Base-by-base conservation (phyloP, 345 rosid species). In the Boechera retrofracta region DNA sequence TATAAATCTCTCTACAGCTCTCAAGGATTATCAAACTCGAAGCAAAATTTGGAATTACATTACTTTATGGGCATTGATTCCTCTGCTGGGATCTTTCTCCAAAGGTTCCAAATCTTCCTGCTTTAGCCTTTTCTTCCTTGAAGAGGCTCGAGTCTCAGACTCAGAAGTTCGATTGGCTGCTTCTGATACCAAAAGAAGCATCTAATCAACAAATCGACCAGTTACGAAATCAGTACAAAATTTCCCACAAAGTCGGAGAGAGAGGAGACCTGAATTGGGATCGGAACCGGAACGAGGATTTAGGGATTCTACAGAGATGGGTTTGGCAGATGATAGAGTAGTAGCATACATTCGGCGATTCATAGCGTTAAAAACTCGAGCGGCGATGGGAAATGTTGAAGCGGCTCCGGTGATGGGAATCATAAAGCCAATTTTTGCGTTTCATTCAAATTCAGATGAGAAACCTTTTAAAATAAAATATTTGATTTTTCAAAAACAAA, bases 71-170 rank as follows among this genome's bases (percentile, higher is more conserved):
- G 51, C 24, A 51, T 32, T 16, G 72, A 49, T 44, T 35, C 78
- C 84, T 58, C 47, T 55, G 36, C 45, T 65, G 67, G 74, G 72
- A 41, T 67, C 72, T 55, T 78, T 72, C 49, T 73, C 69, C 39
- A 71, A 79, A 45, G 57, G 71, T 21, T 75, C 75, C 65, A 72
- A 38, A n/a, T 79, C 60, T 36, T 64, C 72, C 47, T 58, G 72
- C 72, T 82, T 83, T 52, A 73, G 82, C 75, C 85, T 85, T 80
- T 82, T 90, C 78, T 79, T 88, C 85, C 96, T 85, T 54, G 60
- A 80, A 79, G 80, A 84, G 55, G 83, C 89, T 32, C 86, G 88
- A 64, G 70, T 24, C 75, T 77, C 80, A 51, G 83, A 69, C 36
- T 15, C n/a, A 44, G 77, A 53, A 74, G 68, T 65, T 32, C 2